phyloP scores from a whole-genome alignment of 2,329 filamentous ascomycete genomes.

The Venturia aucupariae region DNA sequence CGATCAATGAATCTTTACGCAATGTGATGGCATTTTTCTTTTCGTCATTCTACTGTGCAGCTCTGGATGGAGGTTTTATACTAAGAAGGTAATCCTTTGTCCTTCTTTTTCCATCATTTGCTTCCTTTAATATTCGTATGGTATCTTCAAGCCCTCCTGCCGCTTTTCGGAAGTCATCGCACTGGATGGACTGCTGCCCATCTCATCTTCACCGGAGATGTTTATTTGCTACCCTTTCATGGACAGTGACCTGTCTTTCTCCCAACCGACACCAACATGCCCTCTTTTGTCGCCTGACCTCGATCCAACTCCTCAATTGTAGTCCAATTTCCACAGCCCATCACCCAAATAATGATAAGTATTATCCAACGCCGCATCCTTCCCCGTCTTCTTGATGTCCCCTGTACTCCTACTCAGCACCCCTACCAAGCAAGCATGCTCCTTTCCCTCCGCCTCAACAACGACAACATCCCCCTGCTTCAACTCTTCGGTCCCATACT shows the following conservation, averaged over 20 bases:
- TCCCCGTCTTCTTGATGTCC: constrained; percentile 89
- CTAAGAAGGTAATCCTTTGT: too few species aligned
- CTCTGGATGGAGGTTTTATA: too few species aligned
- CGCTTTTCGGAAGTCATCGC: not conserved
- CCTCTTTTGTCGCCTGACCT: not conserved
- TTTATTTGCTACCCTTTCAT: not conserved
- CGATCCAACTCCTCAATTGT: constrained; percentile 37
- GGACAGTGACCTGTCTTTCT: not conserved
- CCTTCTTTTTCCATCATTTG: too few species aligned
- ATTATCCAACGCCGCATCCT: constrained; percentile 87
- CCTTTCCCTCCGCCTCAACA: constrained; percentile 86
- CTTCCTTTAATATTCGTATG: not conserved
- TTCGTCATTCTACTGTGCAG: too few species aligned
- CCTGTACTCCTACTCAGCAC: constrained; percentile 73
- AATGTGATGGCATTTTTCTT: too few species aligned
- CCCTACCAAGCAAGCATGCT: constrained; percentile 81
- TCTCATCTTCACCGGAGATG: not conserved
- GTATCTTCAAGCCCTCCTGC: not conserved
- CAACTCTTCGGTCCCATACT: constrained; percentile 56
- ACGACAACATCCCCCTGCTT: constrained; percentile 77
- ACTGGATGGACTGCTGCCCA: not conserved
- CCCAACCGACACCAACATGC: too few species aligned
- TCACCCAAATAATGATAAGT: constrained; percentile 82
- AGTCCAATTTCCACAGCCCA: constrained; percentile 72
- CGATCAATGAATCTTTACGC: too few species aligned